Evolutionary conservation across 257 asterid genomes (phyloP).

Genomic region (Perilla frutescens): DNA sequence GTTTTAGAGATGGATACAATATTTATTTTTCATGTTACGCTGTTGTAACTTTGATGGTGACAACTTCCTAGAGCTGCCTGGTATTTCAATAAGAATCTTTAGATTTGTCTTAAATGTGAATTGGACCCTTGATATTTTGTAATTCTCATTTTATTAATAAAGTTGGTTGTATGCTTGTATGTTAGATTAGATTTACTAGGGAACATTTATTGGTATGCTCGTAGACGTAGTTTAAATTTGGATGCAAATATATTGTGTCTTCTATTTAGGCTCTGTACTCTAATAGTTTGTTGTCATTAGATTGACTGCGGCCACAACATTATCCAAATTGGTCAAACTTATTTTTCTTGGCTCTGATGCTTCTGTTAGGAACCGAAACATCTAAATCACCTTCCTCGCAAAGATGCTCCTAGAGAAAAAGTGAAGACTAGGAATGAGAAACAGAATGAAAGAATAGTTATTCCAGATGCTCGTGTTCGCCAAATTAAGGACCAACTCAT

Average conservation of each 20-base stretch:
- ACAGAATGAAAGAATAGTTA: constrained; percentile 36
- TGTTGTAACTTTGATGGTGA: constrained; percentile 2
- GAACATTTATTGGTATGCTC: background rate
- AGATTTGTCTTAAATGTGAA: background rate
- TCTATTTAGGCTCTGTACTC: background rate
- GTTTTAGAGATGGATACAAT: constrained; percentile 10
- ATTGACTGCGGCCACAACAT: background rate
- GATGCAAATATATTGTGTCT: background rate
- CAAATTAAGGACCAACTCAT: constrained; percentile 64
- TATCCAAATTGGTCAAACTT: background rate
- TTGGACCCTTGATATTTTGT: background rate
- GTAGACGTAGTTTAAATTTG: background rate
- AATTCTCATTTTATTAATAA: background rate
- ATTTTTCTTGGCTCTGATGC: constrained; percentile 26
- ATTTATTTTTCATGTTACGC: background rate
- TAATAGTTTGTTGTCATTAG: constrained; percentile 16
- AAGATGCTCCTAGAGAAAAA: constrained; percentile 37
- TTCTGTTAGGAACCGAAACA: constrained; percentile 39
- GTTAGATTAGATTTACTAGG: background rate
- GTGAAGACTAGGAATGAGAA: constrained; percentile 41
- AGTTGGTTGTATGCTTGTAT: background rate
- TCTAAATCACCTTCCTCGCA: constrained; percentile 30
- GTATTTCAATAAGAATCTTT: background rate
- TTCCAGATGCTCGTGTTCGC: constrained; percentile 48
- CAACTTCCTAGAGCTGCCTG: background rate